Base-by-base conservation (phyloP, 1,284 basidiomycete species). In the Ganoderma multipileum region DNA sequence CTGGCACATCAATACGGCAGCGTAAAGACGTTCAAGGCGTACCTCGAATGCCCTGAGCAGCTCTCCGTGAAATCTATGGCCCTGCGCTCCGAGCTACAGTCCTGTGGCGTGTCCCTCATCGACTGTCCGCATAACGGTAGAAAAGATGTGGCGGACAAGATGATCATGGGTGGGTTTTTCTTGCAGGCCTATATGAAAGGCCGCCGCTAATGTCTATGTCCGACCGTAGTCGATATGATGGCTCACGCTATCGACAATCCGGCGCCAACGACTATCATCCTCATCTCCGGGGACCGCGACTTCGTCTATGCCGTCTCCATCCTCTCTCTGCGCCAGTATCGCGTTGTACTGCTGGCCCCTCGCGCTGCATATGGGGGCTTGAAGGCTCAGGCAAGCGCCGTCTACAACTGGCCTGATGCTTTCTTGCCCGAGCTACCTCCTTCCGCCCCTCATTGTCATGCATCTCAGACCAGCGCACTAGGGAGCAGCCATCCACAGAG, bases 281-380 rank as follows among this genome's bases (percentile, higher is more conserved):
- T 89, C 33, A 86, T 90, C 65, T 84, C 87, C 8, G 85, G 85
- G 20, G 87, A 90, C 74, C 80, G 86, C 61, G 87, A 89, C 74
- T 89, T 87, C 75, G 83, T 85, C 1, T 89, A 89, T 75, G 84
- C 85, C 23, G 78, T 87, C 47, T 85, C 87, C 2, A 79, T 82
- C 39, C 77, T 89, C 28, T 81, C 83, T 23, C 79, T 86, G 38
- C 81, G 87, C 41, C 78, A 80, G 59, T 87, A 87, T 75, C 78
- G 76, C 26, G 79, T 89, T 30, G 79, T 88, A 6, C 73, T 89
- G 12, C 65, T 76, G 12, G 73, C 75, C 2, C 76, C 76, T 0
- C 59, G 41, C 30, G 55, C 62, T 9, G 71, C 74, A 12, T 71
- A 76, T 50, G 26, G 63, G n/a, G 87, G 82, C 70, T 80, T 91